These are phyloP conservation scores for Yarrowia sp. DNA, from an alignment of 805 yeast species.

Conservation along the genomic window DNA sequence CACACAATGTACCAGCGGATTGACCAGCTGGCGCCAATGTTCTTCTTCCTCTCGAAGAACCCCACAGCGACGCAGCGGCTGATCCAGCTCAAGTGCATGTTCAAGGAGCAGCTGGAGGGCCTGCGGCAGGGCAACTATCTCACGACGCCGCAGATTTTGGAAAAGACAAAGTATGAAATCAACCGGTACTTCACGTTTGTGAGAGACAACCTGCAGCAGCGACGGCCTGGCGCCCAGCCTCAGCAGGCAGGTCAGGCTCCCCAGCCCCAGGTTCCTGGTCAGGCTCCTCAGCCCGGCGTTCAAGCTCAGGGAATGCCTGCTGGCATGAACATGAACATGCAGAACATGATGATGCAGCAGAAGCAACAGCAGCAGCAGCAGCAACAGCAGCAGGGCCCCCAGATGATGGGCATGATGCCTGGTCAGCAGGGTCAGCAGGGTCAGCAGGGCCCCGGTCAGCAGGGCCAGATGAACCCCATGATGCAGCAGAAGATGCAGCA, in stretches of 20 bases:
- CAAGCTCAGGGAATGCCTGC: conserved; percentile 1
- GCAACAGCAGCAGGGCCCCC: conserved; percentile 43
- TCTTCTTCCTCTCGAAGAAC: conserved; percentile 76
- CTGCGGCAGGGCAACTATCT: conserved; percentile 68
- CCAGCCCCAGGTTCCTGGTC: not conserved
- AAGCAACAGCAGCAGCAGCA: conserved; percentile 45
- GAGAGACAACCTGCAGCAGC: conserved; percentile 60
- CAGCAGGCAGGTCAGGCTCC: not conserved
- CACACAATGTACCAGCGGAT: conserved; percentile 67
- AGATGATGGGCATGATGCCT: conserved; percentile 33
- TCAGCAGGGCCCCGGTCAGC: conserved; percentile 42
- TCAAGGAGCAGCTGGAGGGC: conserved; percentile 75
- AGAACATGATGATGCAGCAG: conserved; percentile 26
- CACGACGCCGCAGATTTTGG: conserved; percentile 75
- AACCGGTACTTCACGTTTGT: conserved; percentile 78
- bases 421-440: conserved; percentile 7
- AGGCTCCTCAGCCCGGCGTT: not conserved
- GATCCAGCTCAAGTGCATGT: conserved; percentile 79
- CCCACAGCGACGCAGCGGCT: conserved; percentile 77
- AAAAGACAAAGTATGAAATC: conserved; percentile 72
- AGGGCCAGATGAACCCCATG: conserved; percentile 39
- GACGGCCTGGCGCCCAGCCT: not conserved
- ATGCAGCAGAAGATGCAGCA: conserved; percentile 42
- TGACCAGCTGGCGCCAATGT: conserved; percentile 79
- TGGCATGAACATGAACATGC: conserved; percentile 23